Base-by-base conservation (phyloP, 306 rosid genomes). In the Albizia julibrissin region DNA sequence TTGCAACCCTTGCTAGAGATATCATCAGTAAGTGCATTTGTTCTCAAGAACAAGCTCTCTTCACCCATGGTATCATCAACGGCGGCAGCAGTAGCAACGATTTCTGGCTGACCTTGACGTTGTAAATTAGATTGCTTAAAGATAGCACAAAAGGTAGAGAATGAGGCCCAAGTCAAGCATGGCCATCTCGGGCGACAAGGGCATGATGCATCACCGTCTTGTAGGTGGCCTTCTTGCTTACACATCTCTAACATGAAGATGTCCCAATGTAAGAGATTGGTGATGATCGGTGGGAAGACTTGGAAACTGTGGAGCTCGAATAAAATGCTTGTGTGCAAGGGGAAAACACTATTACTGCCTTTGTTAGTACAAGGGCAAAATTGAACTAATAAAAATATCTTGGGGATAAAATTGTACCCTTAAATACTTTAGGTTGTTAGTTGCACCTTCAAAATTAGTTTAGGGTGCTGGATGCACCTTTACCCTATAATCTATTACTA, bases 1-100 rank as follows among this genome's bases (percentile, higher is more conserved):
- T 95, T 97, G 1, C 91, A 88, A 0, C 97, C 98, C 73, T 92
- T 97, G 10, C 99, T 94, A 40, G 97, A 92, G 83, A 95, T 91
- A 50, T 95, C 91, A 39, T 93, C 88, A 18, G 93, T 85, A 0
- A 95, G 90, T 24, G 91, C 91, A 89, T 92, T 95, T 9, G 89
- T 91, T 10, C 76, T 54, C 0, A 79, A 16, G 78, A 92, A 93
- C 15, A 88, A 44, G 1, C 81, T 80, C 49, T 89, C 99, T 0
- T 87, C 94, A 0, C 69, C 65, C 0, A 74, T 79, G 0, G 94
- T 84, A 4, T 79, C 89, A 0, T 86, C 72, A 0, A 8, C 82
- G 21, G 86, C 71, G 1, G 87, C 70, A 1, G 80, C 80, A 0
- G 80, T 78, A 0, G 78, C 80, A 1, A 2, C 13, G 59, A 76